Conservation (phyloP, 2,329 filamentous ascomycete genomes). For the Penicillium capsulatum region DNA sequence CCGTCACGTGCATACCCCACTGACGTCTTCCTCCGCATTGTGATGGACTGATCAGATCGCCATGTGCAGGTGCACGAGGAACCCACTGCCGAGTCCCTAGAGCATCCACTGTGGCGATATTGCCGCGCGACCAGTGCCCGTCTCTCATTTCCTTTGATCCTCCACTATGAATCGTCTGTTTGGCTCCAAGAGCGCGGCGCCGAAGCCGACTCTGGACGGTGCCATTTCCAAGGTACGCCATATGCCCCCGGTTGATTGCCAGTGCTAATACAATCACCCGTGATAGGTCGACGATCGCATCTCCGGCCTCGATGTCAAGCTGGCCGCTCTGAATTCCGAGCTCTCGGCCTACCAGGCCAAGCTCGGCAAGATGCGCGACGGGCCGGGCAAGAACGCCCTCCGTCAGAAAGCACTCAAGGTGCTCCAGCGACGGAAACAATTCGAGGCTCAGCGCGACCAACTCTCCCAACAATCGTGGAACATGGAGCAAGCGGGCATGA, state of each 20-base stretch:
- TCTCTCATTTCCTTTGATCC: slow-evolving; percentile 3
- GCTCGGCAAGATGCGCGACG: slow-evolving; percentile 88
- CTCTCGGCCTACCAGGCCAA: slow-evolving; percentile 83
- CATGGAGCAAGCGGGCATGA: slow-evolving; percentile 97
- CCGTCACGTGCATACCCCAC: background rate
- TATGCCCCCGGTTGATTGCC: background rate
- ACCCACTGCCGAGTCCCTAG: slow-evolving; percentile 1
- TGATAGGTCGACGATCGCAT: slow-evolving; percentile 70
- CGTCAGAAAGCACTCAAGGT: slow-evolving; percentile 94
- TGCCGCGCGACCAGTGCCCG: slow-evolving; percentile 1
- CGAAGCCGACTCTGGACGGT: slow-evolving; percentile 80
- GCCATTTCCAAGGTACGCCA: slow-evolving; percentile 71
- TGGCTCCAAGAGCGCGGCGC: slow-evolving; percentile 76
- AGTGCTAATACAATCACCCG: background rate
- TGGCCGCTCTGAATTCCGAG: slow-evolving; percentile 86
- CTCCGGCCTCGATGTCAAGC: slow-evolving; percentile 87
- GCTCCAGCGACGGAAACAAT: slow-evolving; percentile 86
- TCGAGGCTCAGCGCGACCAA: slow-evolving; percentile 91
- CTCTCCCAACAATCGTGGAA: slow-evolving; percentile 95
- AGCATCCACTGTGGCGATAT: background rate
- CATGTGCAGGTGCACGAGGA: background rate
- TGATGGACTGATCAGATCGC: background rate
- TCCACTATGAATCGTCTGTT: slow-evolving; percentile 88
- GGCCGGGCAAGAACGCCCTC: slow-evolving; percentile 85
- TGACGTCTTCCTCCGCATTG: slow-evolving; percentile 19